These are phyloP conservation scores for Neurospora sp. DNA, from an alignment of 495 filamentous ascomycete species.

Conservation along the genomic window DNA sequence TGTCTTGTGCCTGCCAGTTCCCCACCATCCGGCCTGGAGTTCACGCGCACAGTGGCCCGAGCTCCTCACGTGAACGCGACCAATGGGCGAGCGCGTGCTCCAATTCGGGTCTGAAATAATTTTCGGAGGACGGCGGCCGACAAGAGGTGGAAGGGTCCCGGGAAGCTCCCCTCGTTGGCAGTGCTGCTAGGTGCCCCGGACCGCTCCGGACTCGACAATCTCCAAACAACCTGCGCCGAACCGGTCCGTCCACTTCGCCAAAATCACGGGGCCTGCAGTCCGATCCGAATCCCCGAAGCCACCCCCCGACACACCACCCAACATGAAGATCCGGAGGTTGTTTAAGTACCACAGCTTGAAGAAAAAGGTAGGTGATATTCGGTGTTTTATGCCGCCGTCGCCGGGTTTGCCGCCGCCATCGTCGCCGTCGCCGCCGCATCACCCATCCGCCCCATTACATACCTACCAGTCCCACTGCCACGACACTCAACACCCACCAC, in stretches of 20 bases:
- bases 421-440: background rate
- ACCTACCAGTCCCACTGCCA: background rate
- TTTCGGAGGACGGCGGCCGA: constrained; percentile 9
- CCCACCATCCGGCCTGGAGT: background rate
- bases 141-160: background rate
- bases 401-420: background rate
- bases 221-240: background rate
- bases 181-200: background rate
- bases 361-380: constrained; percentile 38
- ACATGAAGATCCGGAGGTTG: constrained; percentile 44
- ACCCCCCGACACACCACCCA: constrained; percentile 5
- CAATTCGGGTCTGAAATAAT: constrained; percentile 11
- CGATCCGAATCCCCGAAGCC: constrained; percentile 6
- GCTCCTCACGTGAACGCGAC: constrained; percentile 16
- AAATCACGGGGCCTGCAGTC: background rate
- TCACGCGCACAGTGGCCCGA: background rate
- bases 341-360: constrained; percentile 52
- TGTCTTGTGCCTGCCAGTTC: background rate
- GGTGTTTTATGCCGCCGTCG: background rate
- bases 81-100: constrained; percentile 2
- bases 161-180: background rate
- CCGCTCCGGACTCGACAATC: background rate
- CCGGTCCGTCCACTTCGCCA: background rate
- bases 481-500: background rate
- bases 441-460: background rate